A percentile compares a stretch with the other conserved stretches of the same genome.
Conservation (phyloP, 1,284 basidiomycete genomes). For the Ustilago bromivora region DNA sequence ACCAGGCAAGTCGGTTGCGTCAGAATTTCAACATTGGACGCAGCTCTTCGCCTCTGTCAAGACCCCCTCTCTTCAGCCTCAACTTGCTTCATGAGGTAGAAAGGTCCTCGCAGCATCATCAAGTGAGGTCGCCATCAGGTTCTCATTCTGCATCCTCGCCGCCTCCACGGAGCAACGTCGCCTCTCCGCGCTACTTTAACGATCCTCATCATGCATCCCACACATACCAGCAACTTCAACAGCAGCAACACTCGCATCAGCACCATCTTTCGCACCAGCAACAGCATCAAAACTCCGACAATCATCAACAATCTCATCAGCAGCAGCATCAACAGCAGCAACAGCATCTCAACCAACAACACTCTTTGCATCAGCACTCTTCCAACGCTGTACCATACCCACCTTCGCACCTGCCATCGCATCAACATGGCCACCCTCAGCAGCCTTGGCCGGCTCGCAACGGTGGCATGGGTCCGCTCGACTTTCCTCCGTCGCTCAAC, state of each 20-base stretch:
- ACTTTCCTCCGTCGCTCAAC: constrained; percentile 33
- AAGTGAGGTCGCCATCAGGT: constrained; percentile 32
- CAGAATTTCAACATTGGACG: constrained; percentile 42
- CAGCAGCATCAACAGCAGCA: constrained; percentile 13
- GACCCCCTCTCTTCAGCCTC: constrained; percentile 45
- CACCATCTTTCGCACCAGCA: constrained; percentile 15
- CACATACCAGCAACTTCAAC: constrained; percentile 22
- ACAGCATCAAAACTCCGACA: constrained; percentile 10
- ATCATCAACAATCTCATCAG: constrained; percentile 10
- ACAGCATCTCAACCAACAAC: constrained; percentile 8
- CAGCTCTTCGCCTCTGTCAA: constrained; percentile 46
- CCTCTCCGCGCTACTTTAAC: constrained; percentile 43
- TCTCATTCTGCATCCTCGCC: constrained; percentile 42
- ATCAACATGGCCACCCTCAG: constrained; percentile 15
- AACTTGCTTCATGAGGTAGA: constrained; percentile 38
- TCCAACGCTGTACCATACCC: constrained; percentile 8
- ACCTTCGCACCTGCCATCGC: not conserved
- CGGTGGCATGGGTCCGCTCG: constrained; percentile 42
- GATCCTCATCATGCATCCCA: constrained; percentile 23
- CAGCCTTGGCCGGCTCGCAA: constrained; percentile 31
- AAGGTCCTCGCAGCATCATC: constrained; percentile 15
- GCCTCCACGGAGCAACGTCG: constrained; percentile 40
- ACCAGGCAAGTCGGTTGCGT: constrained; percentile 39
- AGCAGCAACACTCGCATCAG: constrained; percentile 18
- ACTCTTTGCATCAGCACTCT: constrained; percentile 11